Percentiles rank a stretch among this genome's conserved stretches.
Conservation (phyloP, 805 yeast species). For the Yarrowia sp. region DNA sequence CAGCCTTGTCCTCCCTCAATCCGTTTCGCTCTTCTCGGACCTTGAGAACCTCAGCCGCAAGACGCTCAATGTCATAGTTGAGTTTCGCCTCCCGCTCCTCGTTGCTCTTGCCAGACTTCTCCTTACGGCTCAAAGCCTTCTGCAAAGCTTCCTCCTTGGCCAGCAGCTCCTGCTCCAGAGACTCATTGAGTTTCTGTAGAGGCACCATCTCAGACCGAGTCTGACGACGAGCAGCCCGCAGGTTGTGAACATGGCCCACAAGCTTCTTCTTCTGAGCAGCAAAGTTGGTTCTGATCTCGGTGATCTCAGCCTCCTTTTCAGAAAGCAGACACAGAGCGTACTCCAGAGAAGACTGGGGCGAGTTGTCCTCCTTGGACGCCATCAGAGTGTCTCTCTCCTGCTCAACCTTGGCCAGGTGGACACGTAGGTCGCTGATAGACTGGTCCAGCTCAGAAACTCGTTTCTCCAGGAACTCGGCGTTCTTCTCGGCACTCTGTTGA, state of each 20-base stretch:
- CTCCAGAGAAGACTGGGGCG: constrained; percentile 9
- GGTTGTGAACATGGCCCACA: constrained; percentile 4
- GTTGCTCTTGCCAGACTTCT: background rate
- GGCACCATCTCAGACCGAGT: constrained; percentile 9
- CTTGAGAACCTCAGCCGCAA: background rate
- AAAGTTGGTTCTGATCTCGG: background rate
- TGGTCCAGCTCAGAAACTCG: constrained; percentile 5
- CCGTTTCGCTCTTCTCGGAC: background rate
- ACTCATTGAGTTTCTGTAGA: constrained; percentile 2
- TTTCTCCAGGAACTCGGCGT: constrained; percentile 17
- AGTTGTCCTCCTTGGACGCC: background rate
- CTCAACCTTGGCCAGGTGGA: constrained; percentile 10
- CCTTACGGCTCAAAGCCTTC: background rate
- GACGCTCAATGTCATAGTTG: background rate
- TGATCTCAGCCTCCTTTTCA: constrained; percentile 10
- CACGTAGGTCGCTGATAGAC: constrained; percentile 5
- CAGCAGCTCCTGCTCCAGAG: background rate
- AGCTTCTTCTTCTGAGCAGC: constrained; percentile 27
- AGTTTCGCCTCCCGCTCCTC: background rate
- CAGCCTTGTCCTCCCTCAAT: background rate
- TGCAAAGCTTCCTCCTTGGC: background rate
- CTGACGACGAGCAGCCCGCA: background rate
- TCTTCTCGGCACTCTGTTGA: constrained; percentile 12
- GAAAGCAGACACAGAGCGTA: constrained; percentile 16
- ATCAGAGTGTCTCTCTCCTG: constrained; percentile 4